Evolutionary conservation across 2,329 filamentous ascomycete species (phyloP).

Genomic region (Fusarium citri): DNA sequence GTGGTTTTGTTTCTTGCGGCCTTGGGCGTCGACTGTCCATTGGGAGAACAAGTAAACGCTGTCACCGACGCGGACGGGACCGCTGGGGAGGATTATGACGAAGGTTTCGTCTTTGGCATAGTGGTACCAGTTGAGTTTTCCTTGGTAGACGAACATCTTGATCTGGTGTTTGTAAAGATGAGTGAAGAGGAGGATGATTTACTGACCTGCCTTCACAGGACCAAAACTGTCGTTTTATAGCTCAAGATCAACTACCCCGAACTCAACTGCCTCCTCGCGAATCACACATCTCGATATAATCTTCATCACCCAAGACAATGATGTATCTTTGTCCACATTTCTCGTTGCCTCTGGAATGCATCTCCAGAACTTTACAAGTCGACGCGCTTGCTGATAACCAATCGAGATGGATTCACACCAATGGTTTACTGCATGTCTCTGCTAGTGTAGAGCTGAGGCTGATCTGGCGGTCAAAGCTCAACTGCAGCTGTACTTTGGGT

Average conservation of each 20-base stretch:
- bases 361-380: fast-evolving
- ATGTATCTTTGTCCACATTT: not conserved
- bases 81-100: constrained; percentile 29
- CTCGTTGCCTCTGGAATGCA: not conserved
- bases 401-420: not conserved
- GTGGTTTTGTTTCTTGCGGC: constrained; percentile 31
- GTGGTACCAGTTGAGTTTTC: constrained; percentile 36
- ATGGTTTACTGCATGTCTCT: constrained; percentile 1
- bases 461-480: not conserved
- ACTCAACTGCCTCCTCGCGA: not conserved
- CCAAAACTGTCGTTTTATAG: not conserved
- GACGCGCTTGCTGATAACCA: not conserved
- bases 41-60: constrained; percentile 40
- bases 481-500: not conserved
- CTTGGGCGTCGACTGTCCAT: constrained; percentile 26
- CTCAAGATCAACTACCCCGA: not conserved
- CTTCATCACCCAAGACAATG: not conserved
- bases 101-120: constrained; percentile 36
- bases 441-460: not conserved
- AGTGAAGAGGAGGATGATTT: not conserved
- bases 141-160: constrained; percentile 37
- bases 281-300: not conserved
- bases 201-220: not conserved
- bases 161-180: not conserved
- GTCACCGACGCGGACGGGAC: constrained; percentile 35